phyloP scores from a whole-genome alignment of 2,329 filamentous ascomycete genomes.

The Fusarium aywerte region DNA sequence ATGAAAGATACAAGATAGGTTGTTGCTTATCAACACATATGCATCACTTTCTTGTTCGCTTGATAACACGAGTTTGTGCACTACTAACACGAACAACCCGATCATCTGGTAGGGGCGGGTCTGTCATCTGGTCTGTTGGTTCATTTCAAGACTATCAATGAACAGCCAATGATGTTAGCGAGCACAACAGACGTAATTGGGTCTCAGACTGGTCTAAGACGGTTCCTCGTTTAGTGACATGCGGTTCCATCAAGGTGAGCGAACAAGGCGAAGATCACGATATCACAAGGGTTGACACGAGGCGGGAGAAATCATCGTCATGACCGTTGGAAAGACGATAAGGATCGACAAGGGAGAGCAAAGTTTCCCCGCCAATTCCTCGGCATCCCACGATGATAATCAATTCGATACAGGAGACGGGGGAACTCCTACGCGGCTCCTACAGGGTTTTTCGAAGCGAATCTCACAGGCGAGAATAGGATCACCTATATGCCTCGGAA shows the following conservation, averaged over 20 bases:
- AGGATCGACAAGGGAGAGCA: constrained; percentile 28
- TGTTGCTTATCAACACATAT: neutral
- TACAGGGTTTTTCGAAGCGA: neutral
- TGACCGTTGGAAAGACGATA: constrained; percentile 28
- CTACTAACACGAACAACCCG: neutral
- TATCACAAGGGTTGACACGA: neutral
- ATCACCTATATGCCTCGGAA: constrained; percentile 3
- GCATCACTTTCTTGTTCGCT: neutral
- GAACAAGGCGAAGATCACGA: neutral
- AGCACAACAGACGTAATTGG: constrained; percentile 6
- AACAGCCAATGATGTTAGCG: constrained; percentile 9
- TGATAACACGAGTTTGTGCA: neutral
- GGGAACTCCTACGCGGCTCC: neutral
- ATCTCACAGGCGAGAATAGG: constrained; percentile 3
- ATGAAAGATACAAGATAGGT: neutral
- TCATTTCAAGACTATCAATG: neutral
- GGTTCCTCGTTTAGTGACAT: neutral
- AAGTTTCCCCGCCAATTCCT: neutral
- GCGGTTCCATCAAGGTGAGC: constrained; percentile 9
- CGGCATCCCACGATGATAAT: constrained; percentile 11
- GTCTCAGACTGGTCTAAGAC: constrained; percentile 2
- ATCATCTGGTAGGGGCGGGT: constrained; percentile 4
- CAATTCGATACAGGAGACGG: neutral
- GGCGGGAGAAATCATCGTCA: constrained; percentile 9
- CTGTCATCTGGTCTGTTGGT: constrained; percentile 3